Conservation (phyloP, 2,329 filamentous ascomycete genomes). For the Sporothrix luriei region DNA sequence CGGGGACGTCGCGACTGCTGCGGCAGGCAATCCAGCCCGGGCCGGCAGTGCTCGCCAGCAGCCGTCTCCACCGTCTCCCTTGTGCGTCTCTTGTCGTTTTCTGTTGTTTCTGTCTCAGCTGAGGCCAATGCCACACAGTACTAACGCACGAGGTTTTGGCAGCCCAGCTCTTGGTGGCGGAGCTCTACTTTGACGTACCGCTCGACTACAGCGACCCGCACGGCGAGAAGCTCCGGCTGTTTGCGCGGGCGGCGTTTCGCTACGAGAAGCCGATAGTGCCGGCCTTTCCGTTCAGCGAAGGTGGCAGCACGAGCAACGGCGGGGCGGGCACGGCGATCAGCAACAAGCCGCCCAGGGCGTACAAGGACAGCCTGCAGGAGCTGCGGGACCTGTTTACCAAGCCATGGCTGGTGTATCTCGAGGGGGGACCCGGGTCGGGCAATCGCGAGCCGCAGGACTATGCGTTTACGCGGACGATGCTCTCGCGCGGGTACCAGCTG, state of each 20-base stretch:
- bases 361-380: constrained; percentile 23
- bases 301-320: constrained; percentile 3
- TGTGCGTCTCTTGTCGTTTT: constrained; percentile 23
- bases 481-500: constrained; percentile 81
- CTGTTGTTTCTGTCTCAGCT: not conserved
- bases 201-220: constrained; percentile 70
- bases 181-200: constrained; percentile 85
- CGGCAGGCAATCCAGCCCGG: constrained; percentile 19
- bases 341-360: constrained; percentile 22
- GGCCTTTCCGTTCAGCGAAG: constrained; percentile 44
- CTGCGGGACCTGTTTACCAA: constrained; percentile 43
- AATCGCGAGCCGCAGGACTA: constrained; percentile 74
- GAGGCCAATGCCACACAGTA: not conserved
- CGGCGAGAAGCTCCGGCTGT: constrained; percentile 68
- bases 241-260: constrained; percentile 72
- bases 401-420: constrained; percentile 71
- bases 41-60: constrained; percentile 30
- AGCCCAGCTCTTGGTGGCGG: constrained; percentile 71
- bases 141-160: not conserved
- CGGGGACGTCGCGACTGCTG: not conserved
- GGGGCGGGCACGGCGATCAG: not conserved
- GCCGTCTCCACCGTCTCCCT: constrained; percentile 30
- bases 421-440: constrained; percentile 83
- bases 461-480: constrained; percentile 67
- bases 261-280: constrained; percentile 63